These are phyloP conservation scores for Cytospora mali DNA, from an alignment of 2,329 filamentous ascomycete genomes.

Conservation along the genomic window DNA sequence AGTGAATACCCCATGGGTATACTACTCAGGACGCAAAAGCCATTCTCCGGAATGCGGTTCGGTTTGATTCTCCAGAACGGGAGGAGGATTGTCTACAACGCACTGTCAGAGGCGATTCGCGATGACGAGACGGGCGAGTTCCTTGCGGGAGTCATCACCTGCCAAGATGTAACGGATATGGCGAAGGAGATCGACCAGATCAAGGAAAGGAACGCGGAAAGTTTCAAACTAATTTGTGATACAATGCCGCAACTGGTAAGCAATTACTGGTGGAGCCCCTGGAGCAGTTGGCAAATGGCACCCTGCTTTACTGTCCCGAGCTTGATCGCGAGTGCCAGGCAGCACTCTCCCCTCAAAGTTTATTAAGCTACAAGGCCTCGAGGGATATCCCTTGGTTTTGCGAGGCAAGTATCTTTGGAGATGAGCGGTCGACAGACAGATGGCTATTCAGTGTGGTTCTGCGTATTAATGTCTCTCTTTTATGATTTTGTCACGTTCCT, in stretches of 20 bases:
- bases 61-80: slow-evolving; percentile 62
- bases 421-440: neutral
- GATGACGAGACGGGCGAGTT: slow-evolving; percentile 72
- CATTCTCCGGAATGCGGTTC: slow-evolving; percentile 61
- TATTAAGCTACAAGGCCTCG: slow-evolving; percentile 5
- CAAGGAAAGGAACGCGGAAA: slow-evolving; percentile 69
- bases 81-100: slow-evolving; percentile 62
- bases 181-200: slow-evolving; percentile 70
- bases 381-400: slow-evolving; percentile 8
- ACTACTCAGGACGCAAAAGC: slow-evolving; percentile 62
- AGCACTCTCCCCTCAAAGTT: neutral
- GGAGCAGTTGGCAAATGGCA: neutral
- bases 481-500: neutral
- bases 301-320: neutral
- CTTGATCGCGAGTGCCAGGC: neutral
- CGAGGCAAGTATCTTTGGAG: slow-evolving; percentile 7
- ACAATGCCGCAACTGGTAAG: slow-evolving; percentile 65
- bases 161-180: slow-evolving; percentile 72
- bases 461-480: neutral
- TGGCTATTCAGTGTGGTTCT: neutral
- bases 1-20: slow-evolving; percentile 69
- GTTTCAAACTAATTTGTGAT: slow-evolving; percentile 77
- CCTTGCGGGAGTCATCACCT: slow-evolving; percentile 71
- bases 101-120: slow-evolving; percentile 66
- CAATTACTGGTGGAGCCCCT: slow-evolving; percentile 6